Evolutionary conservation across 2,329 filamentous ascomycete species (phyloP), one percentile per base, ranked within the genome.

Genomic region (Monilinia fructigena): DNA sequence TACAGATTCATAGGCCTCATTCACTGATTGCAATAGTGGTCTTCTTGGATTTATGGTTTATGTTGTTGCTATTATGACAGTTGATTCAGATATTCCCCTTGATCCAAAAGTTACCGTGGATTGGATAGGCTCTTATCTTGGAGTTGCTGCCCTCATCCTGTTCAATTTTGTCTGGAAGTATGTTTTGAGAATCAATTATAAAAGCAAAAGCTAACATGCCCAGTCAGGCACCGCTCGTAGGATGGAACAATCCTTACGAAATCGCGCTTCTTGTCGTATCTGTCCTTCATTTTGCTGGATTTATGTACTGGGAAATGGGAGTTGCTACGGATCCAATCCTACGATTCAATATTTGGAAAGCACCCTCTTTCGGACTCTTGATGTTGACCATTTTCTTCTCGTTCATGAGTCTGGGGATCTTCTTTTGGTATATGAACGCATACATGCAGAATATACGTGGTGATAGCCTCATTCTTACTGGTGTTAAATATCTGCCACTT

Each of bases 91-190:
- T 56, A 56, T 23, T 35, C 40, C 61, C 5, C 38, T 64, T 38
- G 63, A 79, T 69, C 69, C 68, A n/a, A 68, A 77, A 31, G 79
- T 78, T 2, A 76, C 74, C 35, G 74, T 80, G 35, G 79, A 81
- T 65, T 79, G 75, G 68, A 65, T 79, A 14, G 82, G 80, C 0
- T 77, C 77, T 2, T 72, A 72, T 8, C 73, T 82, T 4, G 81
- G 78, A 0, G 73, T 78, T 1, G 70, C 73, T 18, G 77, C 78
- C 7, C 70, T 83, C n/a, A 73, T 82, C 1, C 70, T 83, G 0
- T 83, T 83, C 66, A 83, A 82, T 64, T 77, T 84, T n/a, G 78
- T 78, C 1, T 84, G 81, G 79, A 84, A 83, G 81, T 82, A 67
- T 66, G 68, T 64, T n/a, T 11, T 28, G 10, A 10, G 8, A 40